phyloP scores from a whole-genome alignment of 495 filamentous ascomycete species.

The Annulohypoxylon stygium region DNA sequence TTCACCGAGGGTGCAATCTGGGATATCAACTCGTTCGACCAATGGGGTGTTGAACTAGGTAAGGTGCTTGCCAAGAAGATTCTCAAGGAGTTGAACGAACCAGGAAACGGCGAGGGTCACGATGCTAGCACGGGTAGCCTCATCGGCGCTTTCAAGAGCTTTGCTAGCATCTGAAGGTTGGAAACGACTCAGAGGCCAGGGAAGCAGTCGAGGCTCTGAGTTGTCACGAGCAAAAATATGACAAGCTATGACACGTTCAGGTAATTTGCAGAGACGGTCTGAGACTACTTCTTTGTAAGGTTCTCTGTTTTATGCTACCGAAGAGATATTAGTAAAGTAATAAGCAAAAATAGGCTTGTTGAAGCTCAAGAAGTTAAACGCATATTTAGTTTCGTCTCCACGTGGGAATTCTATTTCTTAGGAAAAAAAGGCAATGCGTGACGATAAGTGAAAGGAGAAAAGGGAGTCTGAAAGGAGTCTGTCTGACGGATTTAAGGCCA shows the following conservation, averaged over 20 bases:
- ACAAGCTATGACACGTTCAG: slow-evolving; percentile 19
- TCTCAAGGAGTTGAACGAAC: slow-evolving; percentile 80
- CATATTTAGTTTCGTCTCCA: neutral
- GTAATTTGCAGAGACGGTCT: slow-evolving; percentile 22
- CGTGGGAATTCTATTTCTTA: too few species aligned
- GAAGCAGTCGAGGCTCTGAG: slow-evolving; percentile 40
- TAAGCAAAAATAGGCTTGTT: neutral
- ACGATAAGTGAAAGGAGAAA: too few species aligned
- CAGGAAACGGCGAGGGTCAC: slow-evolving; percentile 75
- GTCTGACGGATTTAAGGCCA: too few species aligned
- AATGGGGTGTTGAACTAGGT: slow-evolving; percentile 98
- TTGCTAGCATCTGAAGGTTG: slow-evolving; percentile 61
- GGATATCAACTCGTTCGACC: slow-evolving; percentile 99
- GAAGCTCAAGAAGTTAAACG: neutral
- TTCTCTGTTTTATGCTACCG: neutral
- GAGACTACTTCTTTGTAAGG: slow-evolving; percentile 9
- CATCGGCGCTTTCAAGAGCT: slow-evolving; percentile 82
- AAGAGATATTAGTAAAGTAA: slow-evolving; percentile 14
- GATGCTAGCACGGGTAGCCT: slow-evolving; percentile 90
- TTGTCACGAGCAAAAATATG: neutral
- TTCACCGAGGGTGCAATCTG: slow-evolving; percentile 98
- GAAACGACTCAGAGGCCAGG: slow-evolving; percentile 19
- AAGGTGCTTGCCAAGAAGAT: slow-evolving; percentile 96
- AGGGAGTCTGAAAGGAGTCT: too few species aligned
- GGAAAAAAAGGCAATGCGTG: too few species aligned